Conservation (phyloP, 2,329 filamentous ascomycete species). For the Fusarium paranaense region DNA sequence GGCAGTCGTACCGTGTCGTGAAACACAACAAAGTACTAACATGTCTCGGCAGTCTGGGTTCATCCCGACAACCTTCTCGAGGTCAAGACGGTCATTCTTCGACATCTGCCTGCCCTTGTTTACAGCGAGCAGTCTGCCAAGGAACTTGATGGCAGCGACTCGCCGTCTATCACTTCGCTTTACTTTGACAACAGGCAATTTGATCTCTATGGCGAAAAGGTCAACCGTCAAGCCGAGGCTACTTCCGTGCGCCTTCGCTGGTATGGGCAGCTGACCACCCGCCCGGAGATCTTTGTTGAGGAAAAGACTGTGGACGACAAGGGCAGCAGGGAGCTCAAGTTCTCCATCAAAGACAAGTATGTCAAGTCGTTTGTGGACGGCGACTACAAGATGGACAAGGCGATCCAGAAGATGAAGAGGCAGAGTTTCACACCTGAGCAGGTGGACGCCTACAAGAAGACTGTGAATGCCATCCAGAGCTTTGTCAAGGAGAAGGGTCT, state of each 20-base stretch:
- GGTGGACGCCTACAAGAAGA: slow-evolving; percentile 76
- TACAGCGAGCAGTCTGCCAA: slow-evolving; percentile 92
- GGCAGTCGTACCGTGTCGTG: neutral
- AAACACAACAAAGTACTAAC: slow-evolving; percentile 11
- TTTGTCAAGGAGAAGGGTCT: slow-evolving; percentile 83
- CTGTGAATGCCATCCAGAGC: slow-evolving; percentile 80
- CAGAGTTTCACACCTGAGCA: slow-evolving; percentile 75
- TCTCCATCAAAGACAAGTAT: slow-evolving; percentile 94
- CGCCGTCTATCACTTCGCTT: slow-evolving; percentile 92
- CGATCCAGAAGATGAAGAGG: slow-evolving; percentile 85
- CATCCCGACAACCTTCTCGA: slow-evolving; percentile 95
- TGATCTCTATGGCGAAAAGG: slow-evolving; percentile 86
- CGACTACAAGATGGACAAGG: slow-evolving; percentile 93
- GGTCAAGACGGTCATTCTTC: slow-evolving; percentile 94
- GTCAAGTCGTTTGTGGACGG: slow-evolving; percentile 87
- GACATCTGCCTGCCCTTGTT: slow-evolving; percentile 88
- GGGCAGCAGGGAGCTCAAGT: slow-evolving; percentile 82
- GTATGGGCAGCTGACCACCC: slow-evolving; percentile 85
- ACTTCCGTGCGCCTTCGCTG: slow-evolving; percentile 89
- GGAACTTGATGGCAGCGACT: slow-evolving; percentile 81
- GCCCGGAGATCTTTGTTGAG: slow-evolving; percentile 86
- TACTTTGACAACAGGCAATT: slow-evolving; percentile 95
- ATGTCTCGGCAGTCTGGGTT: slow-evolving; percentile 78
- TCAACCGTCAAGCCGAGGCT: slow-evolving; percentile 79
- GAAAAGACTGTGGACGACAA: slow-evolving; percentile 87